Evolutionary conservation across 805 yeast species (phyloP), one percentile per base, ranked within the genome.

Genomic region (Metschnikowia dekortorum): DNA sequence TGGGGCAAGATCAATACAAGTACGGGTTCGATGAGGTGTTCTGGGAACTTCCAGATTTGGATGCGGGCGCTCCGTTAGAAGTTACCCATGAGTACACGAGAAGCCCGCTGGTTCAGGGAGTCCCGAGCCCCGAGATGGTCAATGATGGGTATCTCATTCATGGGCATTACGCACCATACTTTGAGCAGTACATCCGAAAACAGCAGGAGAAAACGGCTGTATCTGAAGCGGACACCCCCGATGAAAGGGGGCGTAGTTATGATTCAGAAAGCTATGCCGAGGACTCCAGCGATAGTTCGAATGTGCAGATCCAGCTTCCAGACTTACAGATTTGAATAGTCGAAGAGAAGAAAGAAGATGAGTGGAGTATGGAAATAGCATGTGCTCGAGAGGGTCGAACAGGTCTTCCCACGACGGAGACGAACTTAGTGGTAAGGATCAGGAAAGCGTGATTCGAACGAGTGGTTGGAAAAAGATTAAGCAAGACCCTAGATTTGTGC

Each of bases 251-350:
- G 34, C 22, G 18, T 31, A 46, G 43, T 26, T 46, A 39, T 29
- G 52, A 49, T 14, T 46, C 53, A n/a, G 54, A 44, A 40, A 44
- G 52, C 29, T 46, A 41, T 37, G 48, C 49, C 29, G 53, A 49
- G 37, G 48, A 28, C 53, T 62, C 42, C 58, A 68, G 61, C 40
- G 65, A 61, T 46, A 57, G 62, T 45, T 61, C 56, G 52, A 65
- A 61, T 44, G 65, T 68, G 29, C 68, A 63, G 51, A 67, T 67
- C 50, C 67, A 67, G 54, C 57, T 61, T 46, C 56, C 69, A 38
- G 47, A 31, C 14, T 51, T 33, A 36, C 51, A 30, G 14, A 22
- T 29, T n/a, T 18, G 36, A 16, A 7, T n/a, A 9, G 11, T 8
- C 16, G 8, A 18, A 18, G 6, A 42, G 16, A 31, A n/a, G 6